These are phyloP conservation scores for Ogataea minuta DNA, from an alignment of 805 yeast species.

Conservation along the genomic window DNA sequence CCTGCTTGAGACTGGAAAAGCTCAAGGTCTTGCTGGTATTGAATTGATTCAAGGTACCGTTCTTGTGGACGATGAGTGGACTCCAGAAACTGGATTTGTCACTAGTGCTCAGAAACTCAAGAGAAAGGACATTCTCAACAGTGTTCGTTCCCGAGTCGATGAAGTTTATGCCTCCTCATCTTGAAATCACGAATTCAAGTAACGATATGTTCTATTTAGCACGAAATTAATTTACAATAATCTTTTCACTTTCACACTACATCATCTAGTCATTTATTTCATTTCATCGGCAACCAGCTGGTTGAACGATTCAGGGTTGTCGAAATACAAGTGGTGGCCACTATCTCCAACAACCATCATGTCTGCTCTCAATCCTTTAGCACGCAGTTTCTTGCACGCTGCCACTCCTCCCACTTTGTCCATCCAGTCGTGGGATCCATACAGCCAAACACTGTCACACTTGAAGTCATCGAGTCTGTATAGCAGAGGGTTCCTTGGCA, in stretches of 20 bases:
- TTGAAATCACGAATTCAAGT: conserved; percentile 5
- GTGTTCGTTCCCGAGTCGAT: conserved; percentile 67
- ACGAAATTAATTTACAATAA: conserved; percentile 4
- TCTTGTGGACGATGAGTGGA: conserved; percentile 90
- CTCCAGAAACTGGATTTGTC: conserved; percentile 91
- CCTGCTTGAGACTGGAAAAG: conserved; percentile 70
- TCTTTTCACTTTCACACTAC: background rate
- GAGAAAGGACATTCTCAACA: conserved; percentile 80
- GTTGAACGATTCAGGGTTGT: conserved; percentile 57
- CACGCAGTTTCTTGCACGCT: conserved; percentile 38
- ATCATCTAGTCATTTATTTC: conserved; percentile 25
- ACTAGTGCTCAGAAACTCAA: conserved; percentile 96
- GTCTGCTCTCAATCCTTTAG: conserved; percentile 21
- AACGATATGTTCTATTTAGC: no score
- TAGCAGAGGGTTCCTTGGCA: conserved; percentile 72
- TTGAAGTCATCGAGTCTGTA: conserved; percentile 49
- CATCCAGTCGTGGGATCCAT: conserved; percentile 77
- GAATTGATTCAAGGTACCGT: conserved; percentile 81
- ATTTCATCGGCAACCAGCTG: conserved; percentile 49
- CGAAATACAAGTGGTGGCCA: conserved; percentile 81
- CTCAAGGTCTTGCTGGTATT: conserved; percentile 80
- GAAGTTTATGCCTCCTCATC: conserved; percentile 45
- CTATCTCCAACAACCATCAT: conserved; percentile 44
- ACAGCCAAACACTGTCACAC: conserved; percentile 75
- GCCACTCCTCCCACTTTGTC: conserved; percentile 47